These are phyloP conservation scores for Spergularia marina DNA, from an alignment of 148 eudicot species.

Conservation along the genomic window DNA sequence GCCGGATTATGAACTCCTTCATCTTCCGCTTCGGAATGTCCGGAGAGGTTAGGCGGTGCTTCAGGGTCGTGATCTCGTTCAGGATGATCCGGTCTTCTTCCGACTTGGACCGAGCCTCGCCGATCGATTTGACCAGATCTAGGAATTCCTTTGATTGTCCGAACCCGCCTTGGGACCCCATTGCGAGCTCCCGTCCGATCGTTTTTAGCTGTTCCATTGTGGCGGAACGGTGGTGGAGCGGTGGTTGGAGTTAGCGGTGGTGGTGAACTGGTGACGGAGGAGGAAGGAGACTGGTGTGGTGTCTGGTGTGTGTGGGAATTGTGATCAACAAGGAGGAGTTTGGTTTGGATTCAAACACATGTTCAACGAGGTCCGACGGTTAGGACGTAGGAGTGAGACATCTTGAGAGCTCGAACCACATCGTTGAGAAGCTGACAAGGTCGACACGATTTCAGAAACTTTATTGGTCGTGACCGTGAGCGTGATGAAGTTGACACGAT, in stretches of 20 bases:
- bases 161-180: constrained; percentile 90
- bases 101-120: constrained; percentile 87
- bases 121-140: constrained; percentile 90
- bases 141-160: constrained; percentile 88
- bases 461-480: too few relatives aligned
- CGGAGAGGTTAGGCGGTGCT: constrained; percentile 56
- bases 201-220: constrained; percentile 87
- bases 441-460: too few relatives aligned
- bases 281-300: too few relatives aligned
- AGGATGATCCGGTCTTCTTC: constrained; percentile 88
- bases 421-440: too few relatives aligned
- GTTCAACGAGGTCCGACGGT: too few relatives aligned
- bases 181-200: constrained; percentile 87
- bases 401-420: too few relatives aligned
- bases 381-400: too few relatives aligned
- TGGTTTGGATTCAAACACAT: too few relatives aligned
- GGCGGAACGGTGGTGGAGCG: background rate
- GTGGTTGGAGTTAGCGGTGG: background rate
- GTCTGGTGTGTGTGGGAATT: too few relatives aligned
- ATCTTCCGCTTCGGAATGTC: constrained; percentile 79
- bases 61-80: constrained; percentile 72
- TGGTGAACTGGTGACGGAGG: too few relatives aligned
- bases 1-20: constrained; percentile 81
- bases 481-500: too few relatives aligned
- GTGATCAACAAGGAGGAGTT: too few relatives aligned